Percentiles rank a stretch among this genome's conserved stretches.
Conservation (phyloP, 768 basidiomycete species). For the Mycena epipterygia region DNA sequence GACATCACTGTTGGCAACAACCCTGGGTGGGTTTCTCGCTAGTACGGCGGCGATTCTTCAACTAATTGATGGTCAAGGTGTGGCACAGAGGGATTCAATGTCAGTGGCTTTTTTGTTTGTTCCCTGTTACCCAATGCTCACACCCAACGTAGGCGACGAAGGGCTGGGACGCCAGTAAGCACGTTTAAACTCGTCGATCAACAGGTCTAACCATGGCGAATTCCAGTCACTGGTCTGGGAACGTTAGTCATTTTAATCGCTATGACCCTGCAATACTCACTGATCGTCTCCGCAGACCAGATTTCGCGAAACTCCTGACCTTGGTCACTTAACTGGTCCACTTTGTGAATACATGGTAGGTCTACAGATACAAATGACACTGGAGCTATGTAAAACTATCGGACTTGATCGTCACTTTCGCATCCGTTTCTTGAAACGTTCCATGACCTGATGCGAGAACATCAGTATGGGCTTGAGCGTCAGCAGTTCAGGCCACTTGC, state of each 20-base stretch:
- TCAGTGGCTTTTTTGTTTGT: slow-evolving; percentile 43
- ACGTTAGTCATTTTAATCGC: slow-evolving; percentile 44
- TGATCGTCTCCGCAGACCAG: slow-evolving; percentile 44
- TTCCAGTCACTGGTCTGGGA: slow-evolving; percentile 64
- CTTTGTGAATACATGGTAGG: slow-evolving; percentile 2
- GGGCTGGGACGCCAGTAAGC: slow-evolving; percentile 73
- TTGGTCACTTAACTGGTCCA: slow-evolving; percentile 7
- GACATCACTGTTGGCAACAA: slow-evolving; percentile 71
- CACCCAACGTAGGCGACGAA: slow-evolving; percentile 49
- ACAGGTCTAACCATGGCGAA: slow-evolving; percentile 34
- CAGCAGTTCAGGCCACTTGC: slow-evolving; percentile 57
- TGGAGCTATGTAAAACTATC: not conserved
- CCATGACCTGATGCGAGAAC: slow-evolving; percentile 77
- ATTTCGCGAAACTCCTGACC: slow-evolving; percentile 51
- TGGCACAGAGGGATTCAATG: slow-evolving; percentile 73
- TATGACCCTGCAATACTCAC: not conserved
- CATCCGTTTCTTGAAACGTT: slow-evolving; percentile 98
- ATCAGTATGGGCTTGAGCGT: not conserved
- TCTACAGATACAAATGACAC: slow-evolving; percentile 16
- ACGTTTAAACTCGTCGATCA: slow-evolving; percentile 37
- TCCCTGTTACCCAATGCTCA: not conserved
- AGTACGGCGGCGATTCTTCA: not conserved
- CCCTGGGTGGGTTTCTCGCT: slow-evolving; percentile 44
- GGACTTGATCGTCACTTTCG: slow-evolving; percentile 62
- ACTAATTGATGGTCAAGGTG: slow-evolving; percentile 46